Conservation (phyloP, 805 yeast genomes). For the Hanseniaspora osmophila region DNA sequence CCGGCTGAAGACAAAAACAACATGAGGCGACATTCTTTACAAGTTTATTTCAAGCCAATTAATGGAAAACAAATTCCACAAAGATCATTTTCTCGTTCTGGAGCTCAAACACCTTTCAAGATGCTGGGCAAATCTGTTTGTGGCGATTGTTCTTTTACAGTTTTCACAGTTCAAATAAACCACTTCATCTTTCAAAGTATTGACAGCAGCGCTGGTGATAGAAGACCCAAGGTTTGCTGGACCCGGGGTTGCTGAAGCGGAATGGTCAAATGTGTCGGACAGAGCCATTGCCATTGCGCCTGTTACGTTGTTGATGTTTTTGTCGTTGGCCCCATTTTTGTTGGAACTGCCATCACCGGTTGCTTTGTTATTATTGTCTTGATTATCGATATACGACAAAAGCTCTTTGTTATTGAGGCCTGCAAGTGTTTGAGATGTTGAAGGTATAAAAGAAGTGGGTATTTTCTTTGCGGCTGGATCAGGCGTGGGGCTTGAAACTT, state of each 20-base stretch:
- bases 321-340: no score
- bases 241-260: background rate
- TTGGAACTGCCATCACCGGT: no score
- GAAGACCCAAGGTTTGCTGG: background rate
- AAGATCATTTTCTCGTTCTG: slow-evolving; percentile 33
- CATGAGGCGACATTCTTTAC: background rate
- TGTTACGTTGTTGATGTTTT: background rate
- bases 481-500: no score
- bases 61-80: no score
- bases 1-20: no score
- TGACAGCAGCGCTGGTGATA: background rate
- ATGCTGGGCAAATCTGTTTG: slow-evolving; percentile 86
- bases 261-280: background rate
- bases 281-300: background rate
- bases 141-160: slow-evolving; percentile 79
- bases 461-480: no score
- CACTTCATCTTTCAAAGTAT: background rate
- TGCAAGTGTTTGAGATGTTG: background rate
- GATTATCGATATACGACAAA: no score
- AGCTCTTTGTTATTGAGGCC: background rate
- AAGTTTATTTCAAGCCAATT: background rate
- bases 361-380: no score
- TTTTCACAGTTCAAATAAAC: slow-evolving; percentile 62
- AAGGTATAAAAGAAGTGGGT: background rate
- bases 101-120: slow-evolving; percentile 81